Evolutionary conservation across 2,329 filamentous ascomycete genomes (phyloP), one percentile per base, ranked within the genome.

Genomic region (Ophiostoma tasmaniense): DNA sequence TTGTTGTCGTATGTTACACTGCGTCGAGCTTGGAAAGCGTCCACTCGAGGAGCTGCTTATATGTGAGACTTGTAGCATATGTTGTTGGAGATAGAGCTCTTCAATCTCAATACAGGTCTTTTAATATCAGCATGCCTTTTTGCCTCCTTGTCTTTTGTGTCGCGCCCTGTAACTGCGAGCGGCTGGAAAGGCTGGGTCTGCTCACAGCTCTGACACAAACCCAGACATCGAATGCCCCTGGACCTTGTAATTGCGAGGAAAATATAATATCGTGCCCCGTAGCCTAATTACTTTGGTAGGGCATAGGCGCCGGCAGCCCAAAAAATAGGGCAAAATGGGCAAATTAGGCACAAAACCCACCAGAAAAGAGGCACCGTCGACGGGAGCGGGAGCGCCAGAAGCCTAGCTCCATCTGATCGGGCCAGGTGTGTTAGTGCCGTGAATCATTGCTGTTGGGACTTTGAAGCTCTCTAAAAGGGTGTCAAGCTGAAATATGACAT

Each of bases 361-460:
- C 50, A 59, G 30, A 33, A 33, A 30, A 59, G 30, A 33, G 62
- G 25, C 67, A 39, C 64, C 64, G 64, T 37, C 64, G 64, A 59
- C 70, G 70, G 70, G 70, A 71, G 66, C 70, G 70, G 70, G 70
- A 68, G 66, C 70, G 67, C 67, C 70, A 67, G 55, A 67, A 64
- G 35, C 50, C 66, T 52, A 39, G 64, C 67, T 45, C 61, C 35
- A 33, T 33, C 50, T 66, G 50, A 55, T 22, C 50, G 22, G 50
- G 50, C 11, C 50, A 55, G 13, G 13, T 3, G 42, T 61, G 17
- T 30, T 30, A 61, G 55, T 14, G 55, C 25, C 11, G 55, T 17
- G 25, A 61, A 30, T 30, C 25, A 25, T 61, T 13, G 22, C 14
- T 61, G 55, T 61, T 61, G 55, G 55, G 22, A 61, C 55, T 30